Conservation (phyloP, 441 rosid species). For the Hypseocharis bilobata region DNA sequence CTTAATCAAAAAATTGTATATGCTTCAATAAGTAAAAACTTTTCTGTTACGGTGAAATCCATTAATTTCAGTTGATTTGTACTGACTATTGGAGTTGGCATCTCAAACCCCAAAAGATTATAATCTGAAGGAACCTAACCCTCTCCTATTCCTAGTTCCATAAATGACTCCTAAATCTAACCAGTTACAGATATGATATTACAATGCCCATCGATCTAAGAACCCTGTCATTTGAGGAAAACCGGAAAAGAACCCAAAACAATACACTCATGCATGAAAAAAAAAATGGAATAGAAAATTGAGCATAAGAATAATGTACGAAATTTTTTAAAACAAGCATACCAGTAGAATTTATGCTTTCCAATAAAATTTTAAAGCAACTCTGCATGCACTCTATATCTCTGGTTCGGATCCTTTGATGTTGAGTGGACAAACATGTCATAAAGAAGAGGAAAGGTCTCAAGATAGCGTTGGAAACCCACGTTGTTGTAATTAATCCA, state of each 20-base stretch:
- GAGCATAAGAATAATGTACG: background rate
- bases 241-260: background rate
- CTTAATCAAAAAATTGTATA: too few relatives aligned
- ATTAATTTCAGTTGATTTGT: background rate
- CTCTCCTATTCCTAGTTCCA: background rate
- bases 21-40: too few relatives aligned
- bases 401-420: conserved; percentile 33
- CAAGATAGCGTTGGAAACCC: conserved; percentile 58
- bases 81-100: background rate
- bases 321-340: conserved; percentile 17
- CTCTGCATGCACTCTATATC: conserved; percentile 49
- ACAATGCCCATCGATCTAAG: background rate
- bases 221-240: background rate
- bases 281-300: background rate
- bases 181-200: background rate
- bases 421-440: conserved; percentile 42
- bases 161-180: background rate
- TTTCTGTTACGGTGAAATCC: background rate
- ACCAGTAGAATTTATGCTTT: conserved; percentile 72
- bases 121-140: background rate
- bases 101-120: background rate
- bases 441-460: conserved; percentile 76
- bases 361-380: conserved; percentile 64
- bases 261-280: too few relatives aligned
- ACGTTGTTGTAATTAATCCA: conserved; percentile 34